These are phyloP conservation scores for Lactifluus volemus DNA, from an alignment of 768 basidiomycete genomes.

Conservation along the genomic window DNA sequence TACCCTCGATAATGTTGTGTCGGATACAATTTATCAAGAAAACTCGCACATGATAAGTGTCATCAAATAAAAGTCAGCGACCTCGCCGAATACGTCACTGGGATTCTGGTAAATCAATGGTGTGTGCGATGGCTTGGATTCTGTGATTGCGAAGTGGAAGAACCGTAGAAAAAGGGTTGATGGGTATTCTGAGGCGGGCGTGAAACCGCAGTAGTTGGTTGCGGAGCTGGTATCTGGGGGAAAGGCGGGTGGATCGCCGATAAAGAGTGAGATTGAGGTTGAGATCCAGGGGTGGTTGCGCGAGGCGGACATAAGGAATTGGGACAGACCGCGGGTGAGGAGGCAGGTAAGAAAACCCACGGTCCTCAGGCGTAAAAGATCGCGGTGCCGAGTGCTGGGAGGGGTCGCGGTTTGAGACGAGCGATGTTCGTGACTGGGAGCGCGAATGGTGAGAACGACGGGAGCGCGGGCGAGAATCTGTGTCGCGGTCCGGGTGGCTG, in stretches of 20 bases:
- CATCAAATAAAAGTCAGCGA: background rate
- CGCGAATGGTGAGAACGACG: background rate
- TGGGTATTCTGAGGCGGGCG: background rate
- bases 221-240: conserved; percentile 2
- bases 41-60: background rate
- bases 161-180: background rate
- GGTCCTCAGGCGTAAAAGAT: background rate
- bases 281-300: background rate
- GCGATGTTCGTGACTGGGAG: conserved; percentile 7
- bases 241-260: background rate
- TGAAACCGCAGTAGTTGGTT: conserved; percentile 5
- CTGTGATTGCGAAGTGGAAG: conserved; percentile 1
- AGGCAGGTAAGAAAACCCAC: conserved; percentile 11
- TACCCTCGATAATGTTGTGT: background rate
- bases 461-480: conserved; percentile 4
- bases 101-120: background rate
- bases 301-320: background rate
- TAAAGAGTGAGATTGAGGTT: background rate
- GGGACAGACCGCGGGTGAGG: background rate
- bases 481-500: background rate
- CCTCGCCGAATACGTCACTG: background rate
- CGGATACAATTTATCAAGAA: background rate
- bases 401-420: background rate
- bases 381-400: background rate
- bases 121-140: background rate